Evolutionary conservation across 208 protist species (phyloP), one percentile per base, ranked within the genome.

Genomic region (Wallacemonas sp.): DNA sequence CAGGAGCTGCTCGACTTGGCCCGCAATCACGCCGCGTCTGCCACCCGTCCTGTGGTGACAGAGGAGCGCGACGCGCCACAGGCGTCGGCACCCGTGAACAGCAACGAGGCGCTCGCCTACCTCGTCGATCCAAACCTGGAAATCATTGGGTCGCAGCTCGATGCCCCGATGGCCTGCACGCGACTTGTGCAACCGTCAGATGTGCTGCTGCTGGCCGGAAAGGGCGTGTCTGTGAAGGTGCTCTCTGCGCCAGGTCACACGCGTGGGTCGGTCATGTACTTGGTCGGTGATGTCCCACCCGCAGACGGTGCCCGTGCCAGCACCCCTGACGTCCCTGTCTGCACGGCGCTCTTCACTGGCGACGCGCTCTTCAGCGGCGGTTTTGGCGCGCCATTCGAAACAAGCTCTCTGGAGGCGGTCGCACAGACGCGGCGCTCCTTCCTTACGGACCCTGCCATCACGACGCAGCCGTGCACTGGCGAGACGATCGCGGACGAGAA

Each of bases 301-400:
- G 24, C 27, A 19, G 48, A 38, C 14, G 30, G 65, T 26, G 56
- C 57, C 26, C 30, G 71, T 2, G 61, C 71, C 6, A 61, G 87
- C 43, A 93, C 93, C 56, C 81, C 77, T 23, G 88, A 84, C 44
- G 83, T 9, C 44, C 43, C 43, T 2, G 48, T 85, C 26, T 73
- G 71, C 44, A 65, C 81, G 8, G 84, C 85, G 6, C 71, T 98
- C 41, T 98, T 99, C 76, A 96, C 90, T 1, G 95, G 97, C 19
- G 97, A 98, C 65, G 91, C 86, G 19, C 82, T 99, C 49, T 99
- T 99, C 77, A 86, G 86, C 49, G 93, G 82, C 41, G 95, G 96
- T 4, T 93, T 86, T 54, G 97, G 97, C 1, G 75, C 86, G 9
- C 85, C 92, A 34, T 99, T 99, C 67, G 95, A 99, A 75, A 81